phyloP scores from a whole-genome alignment of 768 basidiomycete genomes.

The Krasilnikovozyma curviuscula region DNA sequence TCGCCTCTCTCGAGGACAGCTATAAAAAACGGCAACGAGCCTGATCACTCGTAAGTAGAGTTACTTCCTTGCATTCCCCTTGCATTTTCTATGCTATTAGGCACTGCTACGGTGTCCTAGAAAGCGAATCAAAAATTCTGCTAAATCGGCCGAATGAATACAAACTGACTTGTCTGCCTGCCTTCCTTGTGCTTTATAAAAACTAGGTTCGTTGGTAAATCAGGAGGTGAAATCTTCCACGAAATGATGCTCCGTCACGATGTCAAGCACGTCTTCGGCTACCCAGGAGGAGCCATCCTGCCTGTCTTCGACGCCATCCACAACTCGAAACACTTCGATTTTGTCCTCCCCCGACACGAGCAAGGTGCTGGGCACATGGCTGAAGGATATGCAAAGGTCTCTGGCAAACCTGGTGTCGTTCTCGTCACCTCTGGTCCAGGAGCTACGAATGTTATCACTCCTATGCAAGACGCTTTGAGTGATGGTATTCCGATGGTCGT shows the following conservation, averaged over 20 bases:
- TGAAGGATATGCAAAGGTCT: conserved; percentile 92
- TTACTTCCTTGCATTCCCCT: background rate
- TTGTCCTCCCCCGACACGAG: conserved; percentile 87
- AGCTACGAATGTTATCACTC: conserved; percentile 91
- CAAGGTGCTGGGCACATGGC: conserved; percentile 99
- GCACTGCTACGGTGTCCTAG: background rate
- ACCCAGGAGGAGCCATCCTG: conserved; percentile 92
- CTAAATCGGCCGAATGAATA: background rate
- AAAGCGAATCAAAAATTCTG: background rate
- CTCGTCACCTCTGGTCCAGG: conserved; percentile 96
- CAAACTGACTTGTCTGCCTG: background rate
- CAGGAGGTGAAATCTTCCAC: conserved; percentile 94
- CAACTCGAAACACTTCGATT: conserved; percentile 84
- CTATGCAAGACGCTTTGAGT: conserved; percentile 90
- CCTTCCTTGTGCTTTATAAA: background rate
- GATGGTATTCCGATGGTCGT: conserved; percentile 90
- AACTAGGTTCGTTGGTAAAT: conserved; percentile 58
- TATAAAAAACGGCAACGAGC: background rate
- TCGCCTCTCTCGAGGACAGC: background rate
- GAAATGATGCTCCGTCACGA: conserved; percentile 98
- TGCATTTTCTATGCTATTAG: background rate
- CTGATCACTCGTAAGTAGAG: conserved; percentile 11
- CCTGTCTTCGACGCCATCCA: conserved; percentile 99
- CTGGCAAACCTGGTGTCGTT: conserved; percentile 90
- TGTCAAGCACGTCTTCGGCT: conserved; percentile 93